Base-by-base conservation (phyloP, 2,329 filamentous ascomycete species). In the Pseudopyrenochaeta lycopersici region DNA sequence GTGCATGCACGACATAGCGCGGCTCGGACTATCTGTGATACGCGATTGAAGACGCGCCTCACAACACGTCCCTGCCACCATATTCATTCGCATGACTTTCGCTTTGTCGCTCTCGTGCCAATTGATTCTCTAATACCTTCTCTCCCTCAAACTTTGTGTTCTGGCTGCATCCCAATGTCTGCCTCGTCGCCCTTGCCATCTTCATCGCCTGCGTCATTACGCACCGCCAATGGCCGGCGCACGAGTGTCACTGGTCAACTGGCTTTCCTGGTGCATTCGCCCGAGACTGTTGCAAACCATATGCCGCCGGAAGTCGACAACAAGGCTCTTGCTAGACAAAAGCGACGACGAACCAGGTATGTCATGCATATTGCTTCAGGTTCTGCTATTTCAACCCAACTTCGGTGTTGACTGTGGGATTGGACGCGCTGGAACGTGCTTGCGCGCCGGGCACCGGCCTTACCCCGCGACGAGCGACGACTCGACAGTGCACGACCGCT, bases 271-370 rank as follows among this genome's bases (percentile, higher is more conserved):
- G 82, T 86, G 36, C 84, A 86, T 68, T 86, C 84, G 14, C 80
- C 84, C 51, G 80, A 82, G 57, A 85, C 83, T 14, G 71, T 87
- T 46, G 81, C 81, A 14, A 79, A 84, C 62, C 83, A 83, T 36
- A 77, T 85, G 27, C 82, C 83, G 42, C 83, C 84, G 21, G 81
- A 82, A 52, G 79, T 85, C 41, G 84, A 87, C 67, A 85, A 87
- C 67, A 86, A 85, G 62, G 76, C 83, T 55, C 77, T 86, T 46
- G 83, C 81, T 40, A 82, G 85, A 42, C 85, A 88, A 68, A 87
- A 85, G 70, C 80, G 85, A 40, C 80, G 84, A 63, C 80, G 85
- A 52, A 88, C 85, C 30, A 88, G 85, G 85, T 87, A 79, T 51
- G 75, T 71, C 53, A 23, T 47, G 46, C 50, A 20, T 32, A 42